Evolutionary conservation across 2,329 filamentous ascomycete genomes (phyloP), one percentile per base, ranked within the genome.

Genomic region (Aspergillus ustus): DNA sequence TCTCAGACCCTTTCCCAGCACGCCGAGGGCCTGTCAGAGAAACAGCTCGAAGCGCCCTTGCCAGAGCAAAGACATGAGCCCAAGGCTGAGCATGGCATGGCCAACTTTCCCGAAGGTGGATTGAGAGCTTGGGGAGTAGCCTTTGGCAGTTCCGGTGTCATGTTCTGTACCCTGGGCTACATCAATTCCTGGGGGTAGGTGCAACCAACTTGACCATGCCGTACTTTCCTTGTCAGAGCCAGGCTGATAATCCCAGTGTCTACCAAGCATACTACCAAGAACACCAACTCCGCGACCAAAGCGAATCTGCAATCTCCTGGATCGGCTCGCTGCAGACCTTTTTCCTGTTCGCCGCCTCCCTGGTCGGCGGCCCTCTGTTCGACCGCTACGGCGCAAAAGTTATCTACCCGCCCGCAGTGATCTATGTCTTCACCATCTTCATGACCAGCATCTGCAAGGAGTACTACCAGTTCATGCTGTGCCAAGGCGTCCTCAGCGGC

Each of bases 401-500:
- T 52, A 54, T 59, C 25, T 59, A 60, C 20, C 60, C 61, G 17
- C 56, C 58, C 7, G 34, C 65, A 7, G 17, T 59, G 13, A 25
- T 62, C 11, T 63, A 59, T 17, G 55, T 67, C 22, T 66, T 66
- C 54, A 43, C 64, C 31, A 60, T 72, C 29, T 67, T 71, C 62
- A 67, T 71, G 60, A 63, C 60, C 0, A 84, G 80, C 7, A 72
- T 89, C 60, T 87, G 79, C 57, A 83, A 76, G 0, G 67, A 84
- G 59, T 86, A 84, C 69, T 86, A 82, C 64, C 84, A 85, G 43
- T 82, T 85, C 67, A 72, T 86, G 37, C 71, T 76, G 1, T 69
- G 69, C 17, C 63, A 67, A 25, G 65, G 65, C 1, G 19, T 67
- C 20, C 52, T 67, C 11, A 22, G 58, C 6, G 63, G 63, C 1